Base-by-base conservation (phyloP, 805 yeast species). In the Suhomyces emberorum region DNA sequence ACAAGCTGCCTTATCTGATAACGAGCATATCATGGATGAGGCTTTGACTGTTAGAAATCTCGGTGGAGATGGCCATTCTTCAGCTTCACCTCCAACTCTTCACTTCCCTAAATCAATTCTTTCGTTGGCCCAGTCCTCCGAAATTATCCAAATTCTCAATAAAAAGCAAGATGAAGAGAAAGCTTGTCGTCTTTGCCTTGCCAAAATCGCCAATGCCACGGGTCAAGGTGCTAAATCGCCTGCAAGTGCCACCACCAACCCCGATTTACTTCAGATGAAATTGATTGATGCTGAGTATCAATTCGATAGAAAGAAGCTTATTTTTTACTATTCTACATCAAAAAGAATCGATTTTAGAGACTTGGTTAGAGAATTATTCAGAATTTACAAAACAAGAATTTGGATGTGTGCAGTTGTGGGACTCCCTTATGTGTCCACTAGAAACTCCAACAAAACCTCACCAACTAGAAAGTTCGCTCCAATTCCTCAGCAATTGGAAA, bases 271-370 rank as follows among this genome's bases (percentile, higher is more conserved):
- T 62, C 63, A 63, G 41, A 65, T 85, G 69, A 75, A 76, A 48
- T 72, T 85, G 33, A 68, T 83, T 44, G 84, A 80, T 54, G 83
- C 87, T 1, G 95, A 85, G 57, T 84, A 81, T 58, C 95, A 85
- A 59, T 84, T 82, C 58, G 93, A 85, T 56, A 76, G 84, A 40
- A 82, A 83, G 54, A 85, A 85, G 48, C 67, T 84, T 43, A 84
- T 83, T 5, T 81, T 84, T 48, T 84, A 83, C 58, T 56, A 54
- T 46, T 44, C 70, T 16, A 61, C 72, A 7, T 66, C 68, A 34
- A 79, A 79, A 49, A 64, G 93, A 47, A 72, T 83, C 38, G 93
- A 85, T 54, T 83, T 83, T 54, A 66, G 91, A 39, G 83, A 77
- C 30, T 67, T 83, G 51, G 83, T 83, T 37, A 77, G 83, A 41